These are phyloP conservation scores for Mucor sp. DNA, from an alignment of 371 early-diverging fungal species.

Conservation along the genomic window DNA sequence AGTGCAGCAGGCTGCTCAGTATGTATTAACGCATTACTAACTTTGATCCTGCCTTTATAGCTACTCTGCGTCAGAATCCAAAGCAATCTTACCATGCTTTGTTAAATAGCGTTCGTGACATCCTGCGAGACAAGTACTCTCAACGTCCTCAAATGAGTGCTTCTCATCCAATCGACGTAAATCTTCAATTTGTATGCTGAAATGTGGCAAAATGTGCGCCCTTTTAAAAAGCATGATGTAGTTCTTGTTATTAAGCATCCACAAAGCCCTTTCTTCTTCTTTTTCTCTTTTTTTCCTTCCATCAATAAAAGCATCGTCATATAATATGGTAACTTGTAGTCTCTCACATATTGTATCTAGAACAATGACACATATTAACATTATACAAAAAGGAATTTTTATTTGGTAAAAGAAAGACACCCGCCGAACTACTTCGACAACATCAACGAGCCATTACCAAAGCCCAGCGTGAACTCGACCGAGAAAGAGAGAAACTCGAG, in stretches of 20 bases:
- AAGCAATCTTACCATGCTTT: constrained; percentile 29
- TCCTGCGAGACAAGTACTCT: constrained; percentile 24
- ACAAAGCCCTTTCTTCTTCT: neutral
- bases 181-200: constrained; percentile 30
- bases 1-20: neutral
- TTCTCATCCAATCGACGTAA: constrained; percentile 33
- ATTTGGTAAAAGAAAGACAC: constrained; percentile 76
- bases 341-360: neutral
- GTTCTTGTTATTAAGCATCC: neutral
- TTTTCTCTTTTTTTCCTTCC: neutral
- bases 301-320: neutral
- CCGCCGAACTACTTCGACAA: constrained; percentile 89
- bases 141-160: constrained; percentile 34
- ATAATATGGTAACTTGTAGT: neutral
- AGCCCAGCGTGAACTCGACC: constrained; percentile 93
- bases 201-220: neutral
- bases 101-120: constrained; percentile 27
- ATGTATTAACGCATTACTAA: neutral
- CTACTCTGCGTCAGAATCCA: constrained; percentile 25
- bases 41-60: neutral
- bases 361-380: neutral
- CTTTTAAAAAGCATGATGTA: neutral
- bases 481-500: constrained; percentile 89
- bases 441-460: constrained; percentile 87
- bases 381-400: constrained; percentile 52